These are phyloP conservation scores for Penicillium mononematosum DNA, from an alignment of 495 filamentous ascomycete genomes.

Conservation along the genomic window DNA sequence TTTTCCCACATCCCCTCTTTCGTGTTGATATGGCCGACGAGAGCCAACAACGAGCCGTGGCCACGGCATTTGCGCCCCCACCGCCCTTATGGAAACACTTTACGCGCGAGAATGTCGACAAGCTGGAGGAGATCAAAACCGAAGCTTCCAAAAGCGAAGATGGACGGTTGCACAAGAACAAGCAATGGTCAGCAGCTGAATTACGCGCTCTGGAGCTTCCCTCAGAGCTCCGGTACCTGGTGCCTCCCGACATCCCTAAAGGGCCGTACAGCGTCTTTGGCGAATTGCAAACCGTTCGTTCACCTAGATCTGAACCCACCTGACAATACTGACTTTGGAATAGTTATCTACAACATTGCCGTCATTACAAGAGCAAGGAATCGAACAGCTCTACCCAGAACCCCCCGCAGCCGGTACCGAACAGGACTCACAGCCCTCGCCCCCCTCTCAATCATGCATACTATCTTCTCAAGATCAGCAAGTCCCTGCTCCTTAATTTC, in stretches of 20 bases:
- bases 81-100: slow-evolving; percentile 91
- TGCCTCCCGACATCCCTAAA: slow-evolving; percentile 78
- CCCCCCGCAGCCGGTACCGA: slow-evolving; percentile 34
- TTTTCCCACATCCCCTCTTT: neutral
- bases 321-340: slow-evolving; percentile 3
- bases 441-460: slow-evolving; percentile 63
- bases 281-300: slow-evolving; percentile 58
- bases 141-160: slow-evolving; percentile 42
- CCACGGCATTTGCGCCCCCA: slow-evolving; percentile 74
- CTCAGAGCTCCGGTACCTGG: slow-evolving; percentile 70
- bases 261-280: slow-evolving; percentile 74
- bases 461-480: slow-evolving; percentile 74
- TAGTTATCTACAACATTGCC: slow-evolving; percentile 62
- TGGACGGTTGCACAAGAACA: slow-evolving; percentile 31
- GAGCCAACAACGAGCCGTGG: slow-evolving; percentile 47
- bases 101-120: slow-evolving; percentile 71
- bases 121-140: slow-evolving; percentile 56
- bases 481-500: slow-evolving; percentile 81
- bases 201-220: slow-evolving; percentile 63
- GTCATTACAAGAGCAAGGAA: slow-evolving; percentile 64
- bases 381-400: slow-evolving; percentile 66
- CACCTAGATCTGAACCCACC: neutral
- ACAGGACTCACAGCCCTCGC: slow-evolving; percentile 34
- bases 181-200: slow-evolving; percentile 41
- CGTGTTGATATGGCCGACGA: slow-evolving; percentile 49